Conservation (phyloP, 495 filamentous ascomycete genomes). For the Aspergillus asperescens region DNA sequence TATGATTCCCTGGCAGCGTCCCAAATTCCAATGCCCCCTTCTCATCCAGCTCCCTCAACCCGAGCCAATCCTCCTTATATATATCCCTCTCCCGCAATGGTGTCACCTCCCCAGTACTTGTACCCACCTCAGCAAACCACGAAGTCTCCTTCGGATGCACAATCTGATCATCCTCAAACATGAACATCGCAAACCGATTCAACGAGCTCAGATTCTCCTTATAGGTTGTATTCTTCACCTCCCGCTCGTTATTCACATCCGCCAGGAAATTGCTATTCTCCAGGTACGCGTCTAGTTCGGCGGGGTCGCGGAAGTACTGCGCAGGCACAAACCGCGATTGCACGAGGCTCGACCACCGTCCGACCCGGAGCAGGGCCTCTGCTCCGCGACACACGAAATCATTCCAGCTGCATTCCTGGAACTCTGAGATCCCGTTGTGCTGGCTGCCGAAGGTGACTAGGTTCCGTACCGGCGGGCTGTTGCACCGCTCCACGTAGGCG, state of each 20-base stretch:
- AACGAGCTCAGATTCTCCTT: constrained; percentile 62
- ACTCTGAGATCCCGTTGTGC: constrained; percentile 88
- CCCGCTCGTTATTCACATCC: constrained; percentile 95
- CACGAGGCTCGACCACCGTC: constrained; percentile 70
- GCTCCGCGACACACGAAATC: constrained; percentile 81
- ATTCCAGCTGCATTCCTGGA: constrained; percentile 55
- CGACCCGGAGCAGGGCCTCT: constrained; percentile 62
- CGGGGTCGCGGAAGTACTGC: constrained; percentile 85
- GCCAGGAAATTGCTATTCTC: constrained; percentile 88
- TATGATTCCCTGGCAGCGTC: constrained; percentile 67
- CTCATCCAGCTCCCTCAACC: constrained; percentile 74
- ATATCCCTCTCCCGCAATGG: constrained; percentile 64
- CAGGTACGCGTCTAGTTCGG: constrained; percentile 66
- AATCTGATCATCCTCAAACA: constrained; percentile 82
- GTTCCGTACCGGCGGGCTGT: constrained; percentile 68
- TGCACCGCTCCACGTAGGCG: constrained; percentile 89
- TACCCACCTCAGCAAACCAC: constrained; percentile 87
- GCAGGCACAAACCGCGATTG: constrained; percentile 82
- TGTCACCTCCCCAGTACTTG: constrained; percentile 55
- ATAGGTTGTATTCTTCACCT: constrained; percentile 67
- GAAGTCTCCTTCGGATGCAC: constrained; percentile 87
- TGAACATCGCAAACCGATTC: constrained; percentile 79
- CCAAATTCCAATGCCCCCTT: constrained; percentile 73
- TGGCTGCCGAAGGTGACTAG: constrained; percentile 90
- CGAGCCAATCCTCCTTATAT: constrained; percentile 93